Evolutionary conservation across 495 filamentous ascomycete genomes (phyloP).

Genomic region (Corynascus novoguineensis): DNA sequence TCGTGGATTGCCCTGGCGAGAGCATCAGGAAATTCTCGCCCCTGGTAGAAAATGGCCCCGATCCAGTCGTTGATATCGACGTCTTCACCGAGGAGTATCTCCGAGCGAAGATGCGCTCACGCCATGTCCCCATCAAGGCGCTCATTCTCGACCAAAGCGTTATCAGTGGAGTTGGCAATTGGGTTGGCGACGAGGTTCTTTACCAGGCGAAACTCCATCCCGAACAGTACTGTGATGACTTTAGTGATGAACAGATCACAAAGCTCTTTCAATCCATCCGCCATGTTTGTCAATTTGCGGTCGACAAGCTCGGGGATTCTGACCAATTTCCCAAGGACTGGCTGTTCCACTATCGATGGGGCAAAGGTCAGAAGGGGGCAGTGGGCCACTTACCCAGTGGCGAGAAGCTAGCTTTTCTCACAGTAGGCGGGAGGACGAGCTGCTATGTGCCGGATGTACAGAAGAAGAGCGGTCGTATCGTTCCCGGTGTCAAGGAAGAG

Average conservation of each 20-base stretch:
- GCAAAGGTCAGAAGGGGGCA: conserved; percentile 77
- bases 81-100: conserved; percentile 70
- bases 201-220: conserved; percentile 86
- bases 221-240: conserved; percentile 82
- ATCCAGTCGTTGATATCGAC: conserved; percentile 80
- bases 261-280: conserved; percentile 66
- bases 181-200: conserved; percentile 91
- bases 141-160: conserved; percentile 82
- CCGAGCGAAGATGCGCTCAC: conserved; percentile 57
- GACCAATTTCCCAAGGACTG: conserved; percentile 81
- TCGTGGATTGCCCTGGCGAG: conserved; percentile 71
- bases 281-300: conserved; percentile 71
- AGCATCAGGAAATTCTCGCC: conserved; percentile 73
- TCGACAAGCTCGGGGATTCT: conserved; percentile 74
- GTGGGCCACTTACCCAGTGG: conserved; percentile 67
- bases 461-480: conserved; percentile 57
- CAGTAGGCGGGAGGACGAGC: conserved; percentile 82
- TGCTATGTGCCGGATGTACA: conserved; percentile 80
- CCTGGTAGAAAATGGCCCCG: conserved; percentile 84
- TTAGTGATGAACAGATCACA: conserved; percentile 64
- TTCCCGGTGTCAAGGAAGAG: conserved; percentile 33
- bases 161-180: conserved; percentile 91
- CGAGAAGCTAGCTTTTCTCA: conserved; percentile 73
- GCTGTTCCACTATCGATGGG: conserved; percentile 89
- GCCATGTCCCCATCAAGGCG: conserved; percentile 80